Evolutionary conservation across 2,329 filamentous ascomycete genomes (phyloP), one percentile per base, ranked within the genome.

Genomic region (Fusarium albidum): DNA sequence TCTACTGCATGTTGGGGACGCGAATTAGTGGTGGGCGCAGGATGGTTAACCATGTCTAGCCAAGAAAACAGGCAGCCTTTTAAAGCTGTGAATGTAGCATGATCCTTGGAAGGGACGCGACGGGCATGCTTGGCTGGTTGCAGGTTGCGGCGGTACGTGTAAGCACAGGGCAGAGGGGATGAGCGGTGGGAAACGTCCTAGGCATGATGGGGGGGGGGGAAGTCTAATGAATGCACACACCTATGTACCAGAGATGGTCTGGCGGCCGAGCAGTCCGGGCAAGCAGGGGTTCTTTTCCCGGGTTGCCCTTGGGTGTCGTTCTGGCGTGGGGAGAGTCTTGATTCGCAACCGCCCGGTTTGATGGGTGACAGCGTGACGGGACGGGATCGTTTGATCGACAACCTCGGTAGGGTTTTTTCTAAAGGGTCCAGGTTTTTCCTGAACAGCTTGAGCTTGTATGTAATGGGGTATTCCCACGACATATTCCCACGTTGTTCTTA

Each of bases 191-290:
- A n/a, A n/a, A n/a, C n/a, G n/a, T n/a, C n/a, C n/a, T 17, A 38
- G 38, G 43, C 25, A 28, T 35, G 15, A 28, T 32, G 40, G 54
- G 46, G 53, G 40, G 53, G 21, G 41, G 29, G 29, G 62, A 58
- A 48, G 49, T 62, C 18, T 41, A 59, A 39, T 25, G 26, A n/a
- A 39, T 55, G 45, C 57, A 61, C 58, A 57, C n/a, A n/a, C n/a
- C n/a, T n/a, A n/a, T n/a, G n/a, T 59, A 35, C 58, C 62, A 25
- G 37, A 62, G 49, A 51, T 45, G 57, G 57, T 57, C 44, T 61
- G 59, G 43, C 32, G 38, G 44, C 35, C 38, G 21, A 21, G 21
- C 51, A 21, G 25, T 40, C 41, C 37, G 33, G 26, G 21, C 15
- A 15, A 29, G 38, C 57, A 61, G 57, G 57, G 57, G 41, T 58